phyloP scores from a whole-genome alignment of 2,329 filamentous ascomycete species.

The Sclerotinia subarctica region DNA sequence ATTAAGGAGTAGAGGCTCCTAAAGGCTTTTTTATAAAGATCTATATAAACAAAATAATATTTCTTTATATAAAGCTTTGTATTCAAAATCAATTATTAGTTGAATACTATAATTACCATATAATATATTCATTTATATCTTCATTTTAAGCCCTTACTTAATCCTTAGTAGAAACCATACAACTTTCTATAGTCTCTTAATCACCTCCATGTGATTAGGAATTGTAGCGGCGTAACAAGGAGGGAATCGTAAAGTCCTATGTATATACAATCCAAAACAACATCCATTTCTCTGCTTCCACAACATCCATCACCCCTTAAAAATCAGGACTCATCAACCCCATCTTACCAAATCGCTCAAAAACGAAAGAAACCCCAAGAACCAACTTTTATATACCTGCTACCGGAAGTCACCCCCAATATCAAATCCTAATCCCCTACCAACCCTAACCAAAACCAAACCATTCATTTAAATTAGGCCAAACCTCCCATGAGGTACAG shows the following conservation, averaged over 20 bases:
- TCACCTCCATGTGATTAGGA: no score
- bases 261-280: background rate
- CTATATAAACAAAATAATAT: no score
- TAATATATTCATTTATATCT: no score
- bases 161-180: no score
- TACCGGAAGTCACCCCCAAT: background rate
- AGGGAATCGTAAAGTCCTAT: constrained; percentile 1
- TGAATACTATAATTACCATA: no score
- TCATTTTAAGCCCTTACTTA: no score
- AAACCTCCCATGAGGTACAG: constrained; percentile 20
- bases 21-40: no score
- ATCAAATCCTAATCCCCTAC: background rate
- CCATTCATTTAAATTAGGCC: constrained; percentile 9
- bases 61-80: no score
- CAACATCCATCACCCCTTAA: background rate
- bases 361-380: constrained; percentile 1
- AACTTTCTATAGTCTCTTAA: no score
- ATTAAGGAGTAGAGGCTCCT: no score
- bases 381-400: constrained; percentile 15
- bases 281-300: background rate
- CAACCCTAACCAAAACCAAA: background rate
- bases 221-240: no score
- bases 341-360: constrained; percentile 1
- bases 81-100: no score
- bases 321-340: constrained; percentile 4